phyloP scores from a whole-genome alignment of 768 basidiomycete genomes.

The Lanmaoa rubissima region DNA sequence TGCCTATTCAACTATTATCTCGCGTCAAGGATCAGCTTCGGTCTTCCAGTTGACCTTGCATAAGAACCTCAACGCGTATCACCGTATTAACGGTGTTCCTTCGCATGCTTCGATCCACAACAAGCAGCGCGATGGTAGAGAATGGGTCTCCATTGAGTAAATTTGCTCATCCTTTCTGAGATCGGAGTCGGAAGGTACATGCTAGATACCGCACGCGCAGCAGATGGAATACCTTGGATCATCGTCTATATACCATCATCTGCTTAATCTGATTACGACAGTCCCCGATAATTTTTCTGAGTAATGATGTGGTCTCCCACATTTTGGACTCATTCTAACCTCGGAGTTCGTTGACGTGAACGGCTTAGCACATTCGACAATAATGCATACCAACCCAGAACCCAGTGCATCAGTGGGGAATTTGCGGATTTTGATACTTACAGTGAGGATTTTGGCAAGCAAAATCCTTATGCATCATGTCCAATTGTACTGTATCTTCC shows the following conservation, averaged over 20 bases:
- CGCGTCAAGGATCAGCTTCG: slow-evolving; percentile 84
- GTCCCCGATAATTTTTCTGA: not conserved
- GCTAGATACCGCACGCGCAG: slow-evolving; percentile 1
- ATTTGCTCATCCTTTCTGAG: not conserved
- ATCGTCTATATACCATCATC: slow-evolving; percentile 21
- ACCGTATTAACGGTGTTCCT: slow-evolving; percentile 80
- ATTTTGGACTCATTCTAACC: too few species aligned
- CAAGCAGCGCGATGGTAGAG: slow-evolving; percentile 33
- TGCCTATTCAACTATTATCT: slow-evolving; percentile 83
- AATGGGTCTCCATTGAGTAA: slow-evolving; percentile 28
- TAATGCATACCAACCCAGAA: too few species aligned
- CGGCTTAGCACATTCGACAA: too few species aligned
- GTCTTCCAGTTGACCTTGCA: slow-evolving; percentile 98
- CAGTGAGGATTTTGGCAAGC: too few species aligned
- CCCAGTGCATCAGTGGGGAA: too few species aligned
- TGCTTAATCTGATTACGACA: slow-evolving; percentile 27
- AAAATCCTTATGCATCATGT: not conserved
- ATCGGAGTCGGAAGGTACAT: not conserved
- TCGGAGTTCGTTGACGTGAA: too few species aligned
- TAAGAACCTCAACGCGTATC: slow-evolving; percentile 97
- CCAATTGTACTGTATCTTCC: not conserved
- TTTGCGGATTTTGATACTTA: too few species aligned
- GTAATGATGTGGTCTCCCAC: not conserved
- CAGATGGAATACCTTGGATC: slow-evolving; percentile 12
- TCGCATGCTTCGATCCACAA: slow-evolving; percentile 82